Evolutionary conservation across 2,329 filamentous ascomycete genomes (phyloP), one percentile per base, ranked within the genome.

Genomic region (Escovopsis sp.): DNA sequence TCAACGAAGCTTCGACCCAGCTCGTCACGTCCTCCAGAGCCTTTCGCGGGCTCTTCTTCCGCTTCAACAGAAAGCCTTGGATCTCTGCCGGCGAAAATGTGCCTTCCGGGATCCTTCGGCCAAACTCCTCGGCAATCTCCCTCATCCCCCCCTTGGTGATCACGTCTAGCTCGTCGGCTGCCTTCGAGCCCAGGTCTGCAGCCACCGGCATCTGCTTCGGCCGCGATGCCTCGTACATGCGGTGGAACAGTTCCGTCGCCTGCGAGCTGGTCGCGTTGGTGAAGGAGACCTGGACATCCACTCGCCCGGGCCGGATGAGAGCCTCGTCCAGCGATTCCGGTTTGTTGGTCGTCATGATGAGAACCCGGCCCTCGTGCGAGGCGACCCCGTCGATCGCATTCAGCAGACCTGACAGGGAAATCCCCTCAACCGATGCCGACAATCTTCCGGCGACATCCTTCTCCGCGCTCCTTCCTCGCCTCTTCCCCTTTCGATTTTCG

Each of bases 371-470:
- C 61, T 89, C 84, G 51, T 85, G 82, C 3, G 78, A 82, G 1
- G 81, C 82, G 1, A 87, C 83, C 43, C 85, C 83, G 53, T 93
- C 85, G 46, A 93, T 85, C 45, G 82, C 81, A 59, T 93, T 93
- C 41, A 93, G 70, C 1, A 93, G 69, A 1, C 84, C 84, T 0
- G 82, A 85, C 2, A 91, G 69, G 1, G 82, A 84, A 49, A 88
- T 85, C n/a, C 70, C 52, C 33, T 62, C 54, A 15, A 51, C 15
- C 33, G 50, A 6, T 33, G 55, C 23, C 40, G 49, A 45, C 38
- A 39, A 34, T 39, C 41, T 45, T 42, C 48, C 44, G 41, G 26
- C 23, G n/a, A 5, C 12, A 11, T 40, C 34, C 15, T 35, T 45
- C 49, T 49, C 38, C 38, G 43, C 33, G 33, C 26, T 26, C 26